Conservation (phyloP, 192 early-diverging fungal genomes). For the Coemansia sp. region DNA sequence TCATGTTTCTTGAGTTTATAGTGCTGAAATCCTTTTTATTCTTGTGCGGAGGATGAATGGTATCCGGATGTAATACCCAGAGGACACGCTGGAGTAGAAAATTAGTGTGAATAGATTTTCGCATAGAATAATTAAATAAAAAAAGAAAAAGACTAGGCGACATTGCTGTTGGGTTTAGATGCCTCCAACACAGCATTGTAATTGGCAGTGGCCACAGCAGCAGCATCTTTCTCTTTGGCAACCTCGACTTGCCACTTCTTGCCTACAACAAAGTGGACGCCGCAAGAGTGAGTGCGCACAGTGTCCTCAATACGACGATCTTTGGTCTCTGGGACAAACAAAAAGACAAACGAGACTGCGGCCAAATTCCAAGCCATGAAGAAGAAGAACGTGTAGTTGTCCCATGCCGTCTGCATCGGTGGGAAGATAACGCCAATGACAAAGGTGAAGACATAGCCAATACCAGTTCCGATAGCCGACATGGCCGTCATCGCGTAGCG, state of each 20-base stretch:
- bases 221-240: slow-evolving; percentile 21
- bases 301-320: slow-evolving; percentile 75
- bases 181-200: neutral
- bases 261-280: slow-evolving; percentile 53
- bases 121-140: neutral
- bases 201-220: neutral
- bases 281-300: slow-evolving; percentile 50
- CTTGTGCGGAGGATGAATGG: neutral
- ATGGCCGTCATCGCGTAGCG: slow-evolving; percentile 73
- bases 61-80: neutral
- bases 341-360: slow-evolving; percentile 67
- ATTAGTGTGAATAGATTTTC: neutral
- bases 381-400: slow-evolving; percentile 65
- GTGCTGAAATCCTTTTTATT: neutral
- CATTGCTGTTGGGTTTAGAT: neutral
- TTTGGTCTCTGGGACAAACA: slow-evolving; percentile 85
- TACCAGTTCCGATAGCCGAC: slow-evolving; percentile 68
- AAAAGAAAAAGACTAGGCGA: neutral
- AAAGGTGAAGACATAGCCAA: slow-evolving; percentile 74
- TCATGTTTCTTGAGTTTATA: neutral
- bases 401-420: slow-evolving; percentile 54
- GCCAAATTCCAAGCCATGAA: slow-evolving; percentile 70
- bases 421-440: slow-evolving; percentile 67
- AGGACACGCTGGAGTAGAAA: neutral
- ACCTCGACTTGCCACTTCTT: slow-evolving; percentile 50